These are phyloP conservation scores for Dacryopinax primogenitus DNA, from an alignment of 768 basidiomycete genomes.

Conservation along the genomic window DNA sequence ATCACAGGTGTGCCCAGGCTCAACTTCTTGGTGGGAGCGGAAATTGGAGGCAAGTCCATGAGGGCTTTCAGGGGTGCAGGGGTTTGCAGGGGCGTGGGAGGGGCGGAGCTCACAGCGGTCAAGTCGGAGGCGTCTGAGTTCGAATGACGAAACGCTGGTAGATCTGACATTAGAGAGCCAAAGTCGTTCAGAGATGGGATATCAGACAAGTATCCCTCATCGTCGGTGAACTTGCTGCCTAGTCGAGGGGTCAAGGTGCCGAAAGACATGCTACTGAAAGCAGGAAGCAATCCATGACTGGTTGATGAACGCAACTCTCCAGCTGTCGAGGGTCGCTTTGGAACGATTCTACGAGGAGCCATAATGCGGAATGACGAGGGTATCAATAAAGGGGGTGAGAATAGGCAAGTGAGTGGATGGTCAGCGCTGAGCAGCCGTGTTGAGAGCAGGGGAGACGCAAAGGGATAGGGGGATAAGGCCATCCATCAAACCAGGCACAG, in stretches of 20 bases:
- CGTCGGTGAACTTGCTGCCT: not conserved
- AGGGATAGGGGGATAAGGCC: not conserved
- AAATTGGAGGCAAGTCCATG: not conserved
- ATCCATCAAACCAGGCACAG: slow-evolving; percentile 10
- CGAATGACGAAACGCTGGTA: not conserved
- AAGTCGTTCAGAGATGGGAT: not conserved
- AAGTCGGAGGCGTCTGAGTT: slow-evolving; percentile 4
- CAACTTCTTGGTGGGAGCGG: not conserved
- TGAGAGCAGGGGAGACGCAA: not conserved
- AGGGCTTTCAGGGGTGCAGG: not conserved
- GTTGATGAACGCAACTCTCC: not conserved
- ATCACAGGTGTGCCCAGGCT: not conserved
- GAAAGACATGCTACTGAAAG: not conserved
- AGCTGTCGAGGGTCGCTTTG: slow-evolving; percentile 6
- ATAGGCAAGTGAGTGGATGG: not conserved
- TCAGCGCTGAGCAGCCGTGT: not conserved
- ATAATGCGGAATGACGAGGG: not conserved
- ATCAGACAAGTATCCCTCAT: not conserved
- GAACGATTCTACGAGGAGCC: not conserved
- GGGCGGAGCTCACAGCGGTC: not conserved
- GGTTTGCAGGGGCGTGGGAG: not conserved
- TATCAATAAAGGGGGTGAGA: not conserved
- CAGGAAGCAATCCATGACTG: slow-evolving; percentile 3
- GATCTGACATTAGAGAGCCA: not conserved
- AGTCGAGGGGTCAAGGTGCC: not conserved